Evolutionary conservation across 164 flowering plant species (phyloP), one percentile per base, ranked within the genome.

Genomic region (Cinnamomum chago): DNA sequence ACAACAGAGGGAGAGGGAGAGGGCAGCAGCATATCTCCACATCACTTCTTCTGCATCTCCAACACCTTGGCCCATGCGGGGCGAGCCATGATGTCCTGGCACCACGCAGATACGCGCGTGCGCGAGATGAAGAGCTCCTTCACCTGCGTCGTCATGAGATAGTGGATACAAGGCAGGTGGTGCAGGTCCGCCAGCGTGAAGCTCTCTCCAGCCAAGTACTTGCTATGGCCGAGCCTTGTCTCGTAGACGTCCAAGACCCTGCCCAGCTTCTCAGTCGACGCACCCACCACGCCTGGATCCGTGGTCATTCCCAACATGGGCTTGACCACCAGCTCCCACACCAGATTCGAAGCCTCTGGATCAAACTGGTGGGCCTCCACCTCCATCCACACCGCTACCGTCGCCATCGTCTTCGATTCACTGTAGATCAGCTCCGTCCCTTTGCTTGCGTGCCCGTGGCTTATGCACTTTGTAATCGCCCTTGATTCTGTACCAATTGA

Each of bases 221-320:
- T 84, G 78, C 33, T 81, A 24, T n/a, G 76, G 33, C 73, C 67
- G 64, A 89, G 87, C 72, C 72, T 76, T 0, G 71, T 78, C 79
- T 89, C 92, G 62, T 91, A 91, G 25, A 91, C 87, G 70, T 89
- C 93, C 24, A 91, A 79, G 62, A 91, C 88, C 64, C 82, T 81
- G 35, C 71, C 82, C 14, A 91, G 86, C 83, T 88, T 85, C 76
- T 76, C 86, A 23, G 75, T 65, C 47, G 72, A 68, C 18, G 73
- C 82, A 1, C 81, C 86, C 17, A 85, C 77, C 51, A 79, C 67
- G 0, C 80, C 62, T 28, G 81, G 73, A 62, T 88, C 91, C 0
- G 87, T 67, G 3, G 82, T 15, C 51, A 90, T 90, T 0, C 72
- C 75, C 35, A 76, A 72, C 1, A 82, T 24, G 0, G 91, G 89